Base-by-base conservation (phyloP, 208 protist genomes). In the Angomonas deanei region DNA sequence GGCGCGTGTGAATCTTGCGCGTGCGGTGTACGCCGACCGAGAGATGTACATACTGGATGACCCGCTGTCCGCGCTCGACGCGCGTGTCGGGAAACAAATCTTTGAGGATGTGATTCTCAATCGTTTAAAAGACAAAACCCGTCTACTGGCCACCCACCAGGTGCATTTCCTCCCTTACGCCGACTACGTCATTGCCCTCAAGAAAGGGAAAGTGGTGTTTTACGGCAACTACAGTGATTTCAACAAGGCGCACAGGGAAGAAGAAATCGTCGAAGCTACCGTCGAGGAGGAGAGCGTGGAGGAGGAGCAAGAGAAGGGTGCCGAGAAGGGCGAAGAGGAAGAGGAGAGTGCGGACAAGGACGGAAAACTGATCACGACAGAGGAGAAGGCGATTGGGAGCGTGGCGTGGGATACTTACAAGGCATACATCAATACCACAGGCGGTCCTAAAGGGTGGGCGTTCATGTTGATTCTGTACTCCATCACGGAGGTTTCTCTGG, bases 91-190 rank as follows among this genome's bases (percentile, higher is more conserved):
- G 38, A 26, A 72, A 6, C 50, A 57, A 0, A 61, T 96, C 1
- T 58, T 93, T 52, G 38, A 54, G 1, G 77, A 88, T 32, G 59
- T 77, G 11, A 36, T 91, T 2, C 42, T 79, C 0, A 71, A 93
- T n/a, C n/a, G 60, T 1, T 71, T 99, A 21, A 42, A 21, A 2
- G 46, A 53, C 23, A 97, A 91, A 61, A 97, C 95, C 6, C 78
- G 90, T 6, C 59, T 99, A 5, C 75, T 99, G 0, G 93, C 97
- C 6, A 98, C 97, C 8, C 96, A 98, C 77, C 88, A 96, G 52
- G 42, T 97, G n/a, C 96, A 98, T 61, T 82, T 92, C 13, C 39
- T 98, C 13, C 42, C 68, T 0, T 34, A 80, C 0, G 85, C 80
- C 0, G 93, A 98, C 58, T 66, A 84, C 27, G 80, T 98, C 48